phyloP scores from a whole-genome alignment of 164 flowering plant species.

The Aristolochia californica region DNA sequence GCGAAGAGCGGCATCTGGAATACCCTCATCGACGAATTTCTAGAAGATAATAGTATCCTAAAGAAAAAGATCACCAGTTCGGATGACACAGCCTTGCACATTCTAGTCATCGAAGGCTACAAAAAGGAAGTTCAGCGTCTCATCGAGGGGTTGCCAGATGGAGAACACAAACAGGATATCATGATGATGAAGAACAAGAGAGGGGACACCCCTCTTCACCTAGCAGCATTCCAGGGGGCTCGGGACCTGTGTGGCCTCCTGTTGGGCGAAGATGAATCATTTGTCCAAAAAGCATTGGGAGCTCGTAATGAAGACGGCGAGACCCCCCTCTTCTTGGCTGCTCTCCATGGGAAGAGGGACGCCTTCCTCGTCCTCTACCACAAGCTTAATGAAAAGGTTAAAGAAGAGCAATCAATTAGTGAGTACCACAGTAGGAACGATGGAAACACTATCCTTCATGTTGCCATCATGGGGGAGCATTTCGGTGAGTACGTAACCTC shows the following conservation, averaged over 20 bases:
- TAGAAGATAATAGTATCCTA: not conserved
- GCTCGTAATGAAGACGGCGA: slow-evolving; percentile 11
- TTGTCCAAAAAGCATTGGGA: not conserved
- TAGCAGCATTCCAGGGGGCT: slow-evolving; percentile 16
- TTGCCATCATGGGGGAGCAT: slow-evolving; percentile 15
- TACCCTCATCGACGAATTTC: not conserved
- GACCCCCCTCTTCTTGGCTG: slow-evolving; percentile 21
- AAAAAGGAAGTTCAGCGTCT: not conserved
- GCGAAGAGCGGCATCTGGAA: slow-evolving; percentile 2
- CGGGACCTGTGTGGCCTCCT: slow-evolving; percentile 11
- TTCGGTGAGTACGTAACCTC: slow-evolving; percentile 16
- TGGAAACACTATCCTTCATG: slow-evolving; percentile 21
- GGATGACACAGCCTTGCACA: slow-evolving; percentile 25
- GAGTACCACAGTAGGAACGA: slow-evolving; percentile 4
- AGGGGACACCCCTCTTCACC: slow-evolving; percentile 19
- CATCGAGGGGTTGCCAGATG: not conserved
- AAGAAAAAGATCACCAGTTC: not conserved
- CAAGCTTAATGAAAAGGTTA: not conserved
- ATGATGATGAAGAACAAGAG: slow-evolving; percentile 10
- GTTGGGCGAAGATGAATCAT: slow-evolving; percentile 3
- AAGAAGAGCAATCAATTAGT: slow-evolving; percentile 2
- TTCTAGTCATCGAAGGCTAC: slow-evolving; percentile 16
- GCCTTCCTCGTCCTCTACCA: slow-evolving; percentile 6
- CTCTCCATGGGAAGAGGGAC: slow-evolving; percentile 11
- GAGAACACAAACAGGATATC: not conserved